phyloP scores from a whole-genome alignment of 768 basidiomycete genomes.

The Boletus vermiculosoides region DNA sequence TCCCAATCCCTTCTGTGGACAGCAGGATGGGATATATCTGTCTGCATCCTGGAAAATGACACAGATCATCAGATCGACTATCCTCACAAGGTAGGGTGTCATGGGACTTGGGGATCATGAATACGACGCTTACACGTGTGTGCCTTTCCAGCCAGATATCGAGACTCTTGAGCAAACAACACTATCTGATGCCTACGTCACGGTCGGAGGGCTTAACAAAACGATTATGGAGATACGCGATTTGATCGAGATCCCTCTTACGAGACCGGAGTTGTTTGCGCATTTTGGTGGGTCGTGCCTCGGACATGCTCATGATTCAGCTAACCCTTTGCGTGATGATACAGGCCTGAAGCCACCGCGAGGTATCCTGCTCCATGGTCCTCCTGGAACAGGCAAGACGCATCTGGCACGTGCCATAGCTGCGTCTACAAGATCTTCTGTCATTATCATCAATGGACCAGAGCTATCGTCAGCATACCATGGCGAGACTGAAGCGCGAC shows the following conservation, averaged over 20 bases:
- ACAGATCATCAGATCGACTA: slow-evolving; percentile 25
- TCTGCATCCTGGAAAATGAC: slow-evolving; percentile 41
- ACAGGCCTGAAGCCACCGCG: slow-evolving; percentile 91
- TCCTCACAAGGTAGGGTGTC: slow-evolving; percentile 35
- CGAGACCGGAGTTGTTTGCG: slow-evolving; percentile 74
- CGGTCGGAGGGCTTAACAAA: slow-evolving; percentile 83
- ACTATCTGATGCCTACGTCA: slow-evolving; percentile 62
- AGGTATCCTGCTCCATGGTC: slow-evolving; percentile 92
- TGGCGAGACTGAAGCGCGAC: slow-evolving; percentile 90
- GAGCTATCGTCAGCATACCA: slow-evolving; percentile 95
- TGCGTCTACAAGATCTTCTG: slow-evolving; percentile 76
- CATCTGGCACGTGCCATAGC: slow-evolving; percentile 95
- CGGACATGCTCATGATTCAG: slow-evolving; percentile 15
- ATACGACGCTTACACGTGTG: slow-evolving; percentile 15
- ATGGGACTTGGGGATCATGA: slow-evolving; percentile 8
- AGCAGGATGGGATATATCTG: slow-evolving; percentile 65
- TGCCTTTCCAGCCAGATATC: slow-evolving; percentile 39
- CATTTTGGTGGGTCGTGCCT: slow-evolving; percentile 56
- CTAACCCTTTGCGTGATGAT: slow-evolving; percentile 4
- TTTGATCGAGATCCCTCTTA: slow-evolving; percentile 83
- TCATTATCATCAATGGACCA: slow-evolving; percentile 94
- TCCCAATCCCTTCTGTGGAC: slow-evolving; percentile 50
- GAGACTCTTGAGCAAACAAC: slow-evolving; percentile 46
- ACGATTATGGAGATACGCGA: slow-evolving; percentile 86
- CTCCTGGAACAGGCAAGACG: slow-evolving; percentile 97